Base-by-base conservation (phyloP, 176 grass and related monocot genomes). In the Luzula sylvatica region DNA sequence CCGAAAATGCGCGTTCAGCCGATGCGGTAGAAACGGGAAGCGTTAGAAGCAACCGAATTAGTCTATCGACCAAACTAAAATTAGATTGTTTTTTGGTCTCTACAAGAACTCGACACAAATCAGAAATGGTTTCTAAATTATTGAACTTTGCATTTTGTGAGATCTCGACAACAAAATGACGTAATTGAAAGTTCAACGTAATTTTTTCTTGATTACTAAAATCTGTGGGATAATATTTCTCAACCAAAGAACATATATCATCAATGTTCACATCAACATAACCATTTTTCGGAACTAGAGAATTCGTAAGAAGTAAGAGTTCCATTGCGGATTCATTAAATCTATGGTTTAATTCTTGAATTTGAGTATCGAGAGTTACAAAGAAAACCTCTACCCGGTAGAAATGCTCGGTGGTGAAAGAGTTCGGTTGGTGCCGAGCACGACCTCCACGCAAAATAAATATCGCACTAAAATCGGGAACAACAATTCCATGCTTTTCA, bases 31-130 rank as follows among this genome's bases (percentile, higher is more conserved):
- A 69, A 29, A 76, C 24, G 1, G 4, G 39, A 24, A 70, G 56
- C 17, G 26, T 71, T 4, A 53, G 4, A 59, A 41, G 35, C 12
- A 68, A 38, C 8, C 22, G 21, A 15, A 71, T 0, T 16, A 78
- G 57, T 40, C 54, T 80, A 55, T 80, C 26, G 26, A 52, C 30
- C 6, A 52, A 16, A 13, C 2, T 9, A 27, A 30, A 66, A 26
- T 30, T 27, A 19, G 8, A 30, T 3, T 11, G 48, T 51, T 66
- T 66, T n/a, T 23, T 23, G 23, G 2, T 66, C 48, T 66, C 1
- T 3, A n/a, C 48, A 3, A 66, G 19, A n/a, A 20, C 14, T 23
- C 13, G 52, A 23, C 52, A 56, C 24, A 56, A 21, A 2, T 56
- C 19, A 18, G 52, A 23, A 56, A 56, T 23, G 14, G 52, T 21